These are phyloP conservation scores for Citrus sp. DNA, from an alignment of 345 rosid species.

Conservation along the genomic window DNA sequence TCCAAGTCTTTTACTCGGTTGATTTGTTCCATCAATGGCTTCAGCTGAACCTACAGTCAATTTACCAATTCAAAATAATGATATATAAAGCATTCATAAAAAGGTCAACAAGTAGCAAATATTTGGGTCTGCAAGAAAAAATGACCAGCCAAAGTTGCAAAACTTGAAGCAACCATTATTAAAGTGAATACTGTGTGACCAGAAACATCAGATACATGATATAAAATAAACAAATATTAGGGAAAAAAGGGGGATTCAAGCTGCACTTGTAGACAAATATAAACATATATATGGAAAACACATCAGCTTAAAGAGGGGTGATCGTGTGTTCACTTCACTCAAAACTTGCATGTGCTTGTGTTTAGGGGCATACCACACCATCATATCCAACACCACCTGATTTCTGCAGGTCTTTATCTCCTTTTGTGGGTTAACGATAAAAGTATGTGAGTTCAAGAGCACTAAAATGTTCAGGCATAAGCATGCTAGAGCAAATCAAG, in stretches of 20 bases:
- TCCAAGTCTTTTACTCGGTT: conserved; percentile 76
- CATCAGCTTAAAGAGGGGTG: neutral
- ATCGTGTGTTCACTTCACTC: neutral
- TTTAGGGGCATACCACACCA: neutral
- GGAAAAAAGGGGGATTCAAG: neutral
- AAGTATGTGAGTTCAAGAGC: neutral
- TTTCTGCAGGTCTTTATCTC: neutral
- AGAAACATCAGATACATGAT: neutral
- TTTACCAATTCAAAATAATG: conserved; percentile 9
- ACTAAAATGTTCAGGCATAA: neutral
- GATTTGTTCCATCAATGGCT: conserved; percentile 74
- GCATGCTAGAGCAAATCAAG: neutral
- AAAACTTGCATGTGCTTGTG: neutral
- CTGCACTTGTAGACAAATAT: neutral
- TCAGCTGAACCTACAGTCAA: conserved; percentile 64
- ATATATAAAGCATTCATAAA: neutral
- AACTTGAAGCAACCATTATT: neutral
- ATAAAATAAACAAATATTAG: neutral
- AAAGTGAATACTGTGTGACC: neutral
- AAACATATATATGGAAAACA: neutral
- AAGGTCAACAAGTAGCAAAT: neutral
- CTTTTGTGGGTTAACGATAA: neutral
- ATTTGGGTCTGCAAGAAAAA: neutral
- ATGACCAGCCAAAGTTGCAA: neutral
- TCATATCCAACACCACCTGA: neutral